Conservation (phyloP, 345 rosid genomes). For the Salix purpurea region DNA sequence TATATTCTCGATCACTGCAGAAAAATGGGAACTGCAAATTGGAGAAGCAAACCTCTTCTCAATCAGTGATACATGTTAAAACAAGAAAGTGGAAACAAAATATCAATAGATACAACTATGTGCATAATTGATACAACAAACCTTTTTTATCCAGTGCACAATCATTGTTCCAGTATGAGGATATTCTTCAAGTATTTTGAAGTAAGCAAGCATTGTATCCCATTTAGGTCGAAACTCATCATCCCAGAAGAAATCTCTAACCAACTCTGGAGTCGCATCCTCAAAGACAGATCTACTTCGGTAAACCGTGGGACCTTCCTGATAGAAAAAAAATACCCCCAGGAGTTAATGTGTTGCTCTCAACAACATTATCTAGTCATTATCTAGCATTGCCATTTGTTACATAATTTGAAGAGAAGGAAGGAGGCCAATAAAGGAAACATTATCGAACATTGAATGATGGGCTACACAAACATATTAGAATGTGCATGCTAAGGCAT, state of each 20-base stretch:
- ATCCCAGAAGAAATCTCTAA: constrained; percentile 99
- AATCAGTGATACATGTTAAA: not conserved
- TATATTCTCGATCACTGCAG: constrained; percentile 94
- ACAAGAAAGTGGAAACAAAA: constrained; percentile 3
- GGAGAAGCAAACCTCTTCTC: not conserved
- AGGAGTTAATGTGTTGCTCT: constrained; percentile 8
- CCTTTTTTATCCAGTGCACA: constrained; percentile 91
- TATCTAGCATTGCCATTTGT: not conserved
- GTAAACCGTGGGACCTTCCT: constrained; percentile 63
- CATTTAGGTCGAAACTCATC: constrained; percentile 91
- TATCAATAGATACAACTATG: not conserved
- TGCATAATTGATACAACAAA: constrained; percentile 8
- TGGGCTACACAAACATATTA: not conserved
- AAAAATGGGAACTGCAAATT: constrained; percentile 88
- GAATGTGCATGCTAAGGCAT: not conserved
- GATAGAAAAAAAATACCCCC: constrained; percentile 37
- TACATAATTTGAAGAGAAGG: not conserved
- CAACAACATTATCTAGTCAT: not conserved
- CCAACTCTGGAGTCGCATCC: constrained; percentile 81
- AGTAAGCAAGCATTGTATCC: constrained; percentile 87
- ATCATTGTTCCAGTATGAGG: constrained; percentile 63
- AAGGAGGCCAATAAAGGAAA: not conserved
- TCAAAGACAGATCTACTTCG: constrained; percentile 91
- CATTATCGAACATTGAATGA: not conserved
- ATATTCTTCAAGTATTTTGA: constrained; percentile 67